These are phyloP conservation scores for Seiridium unicorne DNA, from an alignment of 2,329 filamentous ascomycete species.

Conservation along the genomic window DNA sequence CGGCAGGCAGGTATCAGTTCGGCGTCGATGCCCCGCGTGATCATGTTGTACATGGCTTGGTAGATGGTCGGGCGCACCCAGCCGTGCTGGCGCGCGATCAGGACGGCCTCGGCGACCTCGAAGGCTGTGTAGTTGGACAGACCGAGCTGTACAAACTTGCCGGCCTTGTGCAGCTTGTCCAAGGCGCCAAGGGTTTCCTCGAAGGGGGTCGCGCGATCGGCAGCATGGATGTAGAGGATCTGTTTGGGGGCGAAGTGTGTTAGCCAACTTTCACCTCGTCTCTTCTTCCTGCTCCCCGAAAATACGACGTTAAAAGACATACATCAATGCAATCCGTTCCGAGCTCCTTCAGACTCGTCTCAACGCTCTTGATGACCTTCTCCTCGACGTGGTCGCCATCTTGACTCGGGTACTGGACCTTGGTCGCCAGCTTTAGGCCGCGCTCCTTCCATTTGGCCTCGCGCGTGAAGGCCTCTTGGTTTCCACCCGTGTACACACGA, in stretches of 20 bases:
- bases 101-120: constrained; percentile 82
- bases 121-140: constrained; percentile 84
- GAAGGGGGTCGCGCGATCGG: constrained; percentile 69
- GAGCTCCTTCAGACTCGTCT: constrained; percentile 69
- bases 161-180: constrained; percentile 79
- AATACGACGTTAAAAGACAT: constrained; percentile 21
- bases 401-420: constrained; percentile 62
- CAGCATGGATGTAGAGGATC: constrained; percentile 75
- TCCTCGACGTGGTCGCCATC: constrained; percentile 62
- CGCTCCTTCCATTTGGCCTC: constrained; percentile 77
- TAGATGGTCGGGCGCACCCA: constrained; percentile 85
- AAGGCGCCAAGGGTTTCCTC: constrained; percentile 75
- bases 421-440: constrained; percentile 76
- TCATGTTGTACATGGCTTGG: constrained; percentile 85
- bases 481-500: constrained; percentile 66
- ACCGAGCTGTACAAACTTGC: constrained; percentile 79
- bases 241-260: not conserved
- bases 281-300: too few relatives aligned
- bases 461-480: constrained; percentile 77
- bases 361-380: constrained; percentile 63
- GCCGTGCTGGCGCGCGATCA: constrained; percentile 73
- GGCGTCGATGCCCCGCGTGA: constrained; percentile 71
- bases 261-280: not conserved
- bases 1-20: constrained; percentile 73
- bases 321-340: constrained; percentile 71